Percentiles rank a stretch among this genome's conserved stretches.
phyloP scores from a whole-genome alignment of 2,329 filamentous ascomycete species.

The Ophiostoma triangulosporum region DNA sequence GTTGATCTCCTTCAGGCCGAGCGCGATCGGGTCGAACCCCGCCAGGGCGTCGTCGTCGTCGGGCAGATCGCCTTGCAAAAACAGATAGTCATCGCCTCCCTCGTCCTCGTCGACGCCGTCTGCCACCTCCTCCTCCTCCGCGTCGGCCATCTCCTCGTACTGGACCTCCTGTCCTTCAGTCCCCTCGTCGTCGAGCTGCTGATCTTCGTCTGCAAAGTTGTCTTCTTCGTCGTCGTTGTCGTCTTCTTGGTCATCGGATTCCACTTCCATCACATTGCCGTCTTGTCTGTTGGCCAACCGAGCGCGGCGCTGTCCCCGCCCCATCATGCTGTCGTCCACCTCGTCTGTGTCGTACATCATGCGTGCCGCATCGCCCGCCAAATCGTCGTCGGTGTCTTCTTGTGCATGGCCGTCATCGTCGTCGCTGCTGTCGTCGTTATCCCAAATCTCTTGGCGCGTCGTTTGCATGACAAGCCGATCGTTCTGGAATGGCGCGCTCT shows the following conservation, averaged over 20 bases:
- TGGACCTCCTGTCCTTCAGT: background rate
- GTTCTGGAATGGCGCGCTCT: background rate
- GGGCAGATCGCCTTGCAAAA: constrained; percentile 1
- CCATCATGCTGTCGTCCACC: background rate
- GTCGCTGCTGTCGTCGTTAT: background rate
- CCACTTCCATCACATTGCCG: background rate
- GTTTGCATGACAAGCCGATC: background rate
- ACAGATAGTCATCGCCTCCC: constrained; percentile 2
- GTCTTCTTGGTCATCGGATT: background rate
- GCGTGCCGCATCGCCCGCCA: background rate
- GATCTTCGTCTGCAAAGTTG: constrained; percentile 11
- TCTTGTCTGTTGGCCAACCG: background rate
- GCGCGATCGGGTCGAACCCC: constrained; percentile 36
- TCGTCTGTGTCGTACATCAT: background rate
- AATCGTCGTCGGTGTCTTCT: constrained; percentile 7
- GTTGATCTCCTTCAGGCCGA: constrained; percentile 67
- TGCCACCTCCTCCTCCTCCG: background rate
- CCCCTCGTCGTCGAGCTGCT: constrained; percentile 2
- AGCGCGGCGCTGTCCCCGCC: background rate
- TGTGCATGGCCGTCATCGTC: constrained; percentile 7
- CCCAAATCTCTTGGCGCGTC: background rate
- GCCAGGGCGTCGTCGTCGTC: constrained; percentile 12
- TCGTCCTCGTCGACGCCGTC: background rate
- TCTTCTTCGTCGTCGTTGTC: background rate
- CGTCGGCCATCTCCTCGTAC: background rate